Conservation (phyloP, 1,284 basidiomycete genomes). For the Sutorius eximius region DNA sequence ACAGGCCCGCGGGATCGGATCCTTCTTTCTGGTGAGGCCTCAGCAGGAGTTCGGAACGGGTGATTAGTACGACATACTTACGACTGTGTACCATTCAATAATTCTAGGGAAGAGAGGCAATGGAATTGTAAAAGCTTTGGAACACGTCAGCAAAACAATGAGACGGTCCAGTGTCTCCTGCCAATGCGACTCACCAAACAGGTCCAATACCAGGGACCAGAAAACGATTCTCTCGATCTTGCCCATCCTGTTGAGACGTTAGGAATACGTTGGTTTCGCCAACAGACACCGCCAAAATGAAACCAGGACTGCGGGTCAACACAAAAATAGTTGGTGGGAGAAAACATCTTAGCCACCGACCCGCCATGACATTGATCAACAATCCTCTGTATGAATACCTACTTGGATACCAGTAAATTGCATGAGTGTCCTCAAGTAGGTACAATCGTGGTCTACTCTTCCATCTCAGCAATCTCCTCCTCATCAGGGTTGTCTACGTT, state of each 20-base stretch:
- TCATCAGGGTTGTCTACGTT: constrained; percentile 32
- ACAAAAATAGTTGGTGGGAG: not conserved
- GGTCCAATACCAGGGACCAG: constrained; percentile 79
- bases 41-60: not conserved
- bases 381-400: not conserved
- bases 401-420: not conserved
- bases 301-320: not conserved
- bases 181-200: constrained; percentile 57
- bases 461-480: constrained; percentile 19
- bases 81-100: constrained; percentile 85
- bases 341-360: not conserved
- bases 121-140: constrained; percentile 87
- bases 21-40: constrained; percentile 56
- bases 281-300: not conserved
- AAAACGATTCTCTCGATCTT: constrained; percentile 79
- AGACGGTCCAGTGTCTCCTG: not conserved
- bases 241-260: constrained; percentile 44
- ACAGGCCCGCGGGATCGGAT: constrained; percentile 65
- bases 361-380: too few relatives aligned
- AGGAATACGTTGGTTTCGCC: not conserved
- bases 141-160: constrained; percentile 12
- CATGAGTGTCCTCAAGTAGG: too few relatives aligned
- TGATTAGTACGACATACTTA: constrained; percentile 35
- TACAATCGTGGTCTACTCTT: constrained; percentile 8
- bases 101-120: constrained; percentile 87